Conservation (phyloP, 1,284 basidiomycete species). For the Sanguinoderma infundibulare region DNA sequence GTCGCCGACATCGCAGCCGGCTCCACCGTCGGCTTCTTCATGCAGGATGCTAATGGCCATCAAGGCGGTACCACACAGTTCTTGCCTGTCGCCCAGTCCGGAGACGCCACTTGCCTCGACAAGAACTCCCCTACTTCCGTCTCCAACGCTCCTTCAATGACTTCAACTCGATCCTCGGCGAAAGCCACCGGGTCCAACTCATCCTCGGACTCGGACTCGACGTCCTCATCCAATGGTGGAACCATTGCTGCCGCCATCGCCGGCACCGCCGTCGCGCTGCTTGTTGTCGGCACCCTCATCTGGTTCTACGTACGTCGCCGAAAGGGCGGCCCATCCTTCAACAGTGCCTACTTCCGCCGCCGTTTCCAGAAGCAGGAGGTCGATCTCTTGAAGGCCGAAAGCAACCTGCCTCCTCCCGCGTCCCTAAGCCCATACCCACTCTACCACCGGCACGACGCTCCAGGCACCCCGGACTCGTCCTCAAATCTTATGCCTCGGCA, state of each 20-base stretch:
- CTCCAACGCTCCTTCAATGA: conserved; percentile 33
- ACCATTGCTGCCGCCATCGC: conserved; percentile 63
- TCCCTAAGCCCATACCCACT: conserved; percentile 22
- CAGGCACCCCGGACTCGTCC: conserved; percentile 15
- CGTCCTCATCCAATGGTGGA: conserved; percentile 34
- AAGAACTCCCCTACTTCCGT: conserved; percentile 55
- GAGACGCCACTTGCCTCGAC: conserved; percentile 57
- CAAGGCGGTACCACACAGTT: conserved; percentile 64
- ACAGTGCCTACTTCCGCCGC: conserved; percentile 14
- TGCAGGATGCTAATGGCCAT: conserved; percentile 60
- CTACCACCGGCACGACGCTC: conserved; percentile 10
- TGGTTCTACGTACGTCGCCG: conserved; percentile 31
- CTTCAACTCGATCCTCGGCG: conserved; percentile 17
- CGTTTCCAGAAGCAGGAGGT: conserved; percentile 23
- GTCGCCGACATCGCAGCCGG: conserved; percentile 58
- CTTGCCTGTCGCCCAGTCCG: conserved; percentile 50
- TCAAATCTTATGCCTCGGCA: conserved; percentile 13
- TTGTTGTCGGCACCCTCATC: conserved; percentile 33
- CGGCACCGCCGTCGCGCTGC: conserved; percentile 58
- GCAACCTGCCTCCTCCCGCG: conserved; percentile 10
- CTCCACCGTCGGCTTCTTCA: conserved; percentile 62
- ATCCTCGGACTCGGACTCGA: conserved; percentile 28
- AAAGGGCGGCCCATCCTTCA: conserved; percentile 11
- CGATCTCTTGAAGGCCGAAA: conserved; percentile 20
- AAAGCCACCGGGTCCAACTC: conserved; percentile 2